A percentile compares a stretch with the other conserved stretches of the same genome.
Evolutionary conservation across 2,329 filamentous ascomycete genomes (phyloP).

Genomic region (Malbranchea zuffiana): DNA sequence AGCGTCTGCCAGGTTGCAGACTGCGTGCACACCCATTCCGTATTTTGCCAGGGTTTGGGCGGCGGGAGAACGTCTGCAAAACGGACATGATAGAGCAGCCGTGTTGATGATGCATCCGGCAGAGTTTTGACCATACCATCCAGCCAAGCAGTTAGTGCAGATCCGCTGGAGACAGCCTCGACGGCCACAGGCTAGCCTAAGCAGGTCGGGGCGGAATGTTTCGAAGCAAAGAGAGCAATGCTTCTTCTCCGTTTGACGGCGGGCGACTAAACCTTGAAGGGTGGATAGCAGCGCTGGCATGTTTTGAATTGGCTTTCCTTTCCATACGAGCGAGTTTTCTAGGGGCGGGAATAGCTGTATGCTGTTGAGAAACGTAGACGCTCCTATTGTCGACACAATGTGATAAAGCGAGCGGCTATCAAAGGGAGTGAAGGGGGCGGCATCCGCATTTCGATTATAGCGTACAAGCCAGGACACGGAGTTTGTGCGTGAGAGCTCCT

Average conservation of each 20-base stretch:
- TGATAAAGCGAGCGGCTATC: slow-evolving; percentile 35
- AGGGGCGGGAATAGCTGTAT: slow-evolving; percentile 29
- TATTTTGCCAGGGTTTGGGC: slow-evolving; percentile 28
- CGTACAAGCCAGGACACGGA: slow-evolving; percentile 36
- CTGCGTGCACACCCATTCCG: slow-evolving; percentile 25
- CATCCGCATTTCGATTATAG: slow-evolving; percentile 30
- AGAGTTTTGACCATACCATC: slow-evolving; percentile 41
- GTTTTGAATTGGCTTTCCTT: slow-evolving; percentile 38
- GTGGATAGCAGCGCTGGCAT: slow-evolving; percentile 23
- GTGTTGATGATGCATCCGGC: slow-evolving; percentile 38
- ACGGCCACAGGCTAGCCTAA: slow-evolving; percentile 38
- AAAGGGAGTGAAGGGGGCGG: slow-evolving; percentile 29
- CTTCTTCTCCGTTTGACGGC: slow-evolving; percentile 30
- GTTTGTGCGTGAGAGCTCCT: slow-evolving; percentile 33
- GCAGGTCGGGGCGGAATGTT: slow-evolving; percentile 25
- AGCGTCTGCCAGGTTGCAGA: slow-evolving; percentile 32
- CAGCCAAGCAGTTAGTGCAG: slow-evolving; percentile 32
- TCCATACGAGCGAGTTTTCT: slow-evolving; percentile 21
- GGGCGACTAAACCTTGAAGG: slow-evolving; percentile 30
- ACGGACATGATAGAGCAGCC: slow-evolving; percentile 41
- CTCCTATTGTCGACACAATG: slow-evolving; percentile 26
- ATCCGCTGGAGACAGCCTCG: slow-evolving; percentile 36
- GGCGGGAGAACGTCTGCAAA: slow-evolving; percentile 39
- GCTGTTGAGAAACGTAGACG: slow-evolving; percentile 26
- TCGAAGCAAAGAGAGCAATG: slow-evolving; percentile 41